Evolutionary conservation across 257 asterid genomes (phyloP).

Genomic region (Solanum bulbocastanum): DNA sequence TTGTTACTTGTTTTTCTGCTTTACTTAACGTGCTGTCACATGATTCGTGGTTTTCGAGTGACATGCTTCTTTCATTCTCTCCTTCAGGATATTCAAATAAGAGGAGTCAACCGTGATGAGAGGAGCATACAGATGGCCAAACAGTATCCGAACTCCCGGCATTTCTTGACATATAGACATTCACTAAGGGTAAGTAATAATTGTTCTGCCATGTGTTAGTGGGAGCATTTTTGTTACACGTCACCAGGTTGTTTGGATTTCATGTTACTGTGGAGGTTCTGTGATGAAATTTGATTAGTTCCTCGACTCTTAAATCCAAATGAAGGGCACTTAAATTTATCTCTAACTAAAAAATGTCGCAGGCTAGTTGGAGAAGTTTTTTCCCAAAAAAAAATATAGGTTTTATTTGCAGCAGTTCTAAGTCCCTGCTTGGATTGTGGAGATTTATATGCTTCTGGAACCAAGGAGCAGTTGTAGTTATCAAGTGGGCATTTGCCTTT

Average conservation of each 20-base stretch:
- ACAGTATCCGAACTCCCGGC: constrained; percentile 78
- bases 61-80: neutral
- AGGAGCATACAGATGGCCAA: constrained; percentile 83
- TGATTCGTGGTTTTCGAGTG: neutral
- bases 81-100: constrained; percentile 82
- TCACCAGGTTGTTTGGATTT: neutral
- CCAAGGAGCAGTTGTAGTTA: neutral
- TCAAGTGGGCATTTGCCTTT: neutral
- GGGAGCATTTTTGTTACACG: neutral
- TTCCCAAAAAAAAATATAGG: neutral
- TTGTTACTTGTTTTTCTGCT: neutral
- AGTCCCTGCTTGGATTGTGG: neutral
- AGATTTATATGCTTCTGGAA: neutral
- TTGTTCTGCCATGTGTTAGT: neutral
- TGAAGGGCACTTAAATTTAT: neutral
- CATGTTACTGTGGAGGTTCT: neutral
- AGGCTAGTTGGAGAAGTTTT: neutral
- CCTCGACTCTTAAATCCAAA: neutral
- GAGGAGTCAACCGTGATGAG: constrained; percentile 95
- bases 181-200: constrained; percentile 63
- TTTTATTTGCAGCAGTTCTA: neutral
- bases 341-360: neutral
- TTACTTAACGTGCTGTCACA: neutral
- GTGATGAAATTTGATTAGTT: neutral
- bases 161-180: constrained; percentile 86